Evolutionary conservation across 2,329 filamentous ascomycete species (phyloP), one percentile per base, ranked within the genome.

Genomic region (Dactylellina cionopaga): DNA sequence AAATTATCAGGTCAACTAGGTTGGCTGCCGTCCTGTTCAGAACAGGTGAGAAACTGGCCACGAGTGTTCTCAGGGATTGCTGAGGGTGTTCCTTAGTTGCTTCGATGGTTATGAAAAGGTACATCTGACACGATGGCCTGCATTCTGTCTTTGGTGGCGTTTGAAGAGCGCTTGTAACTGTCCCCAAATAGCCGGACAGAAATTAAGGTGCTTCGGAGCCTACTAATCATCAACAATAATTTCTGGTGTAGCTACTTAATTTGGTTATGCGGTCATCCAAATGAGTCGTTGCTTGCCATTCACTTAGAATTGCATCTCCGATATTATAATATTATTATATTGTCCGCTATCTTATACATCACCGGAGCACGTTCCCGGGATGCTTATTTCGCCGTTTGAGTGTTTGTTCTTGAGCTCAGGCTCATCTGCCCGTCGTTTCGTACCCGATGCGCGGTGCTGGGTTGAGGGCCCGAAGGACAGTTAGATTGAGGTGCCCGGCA

Each of bases 51-150:
- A 44, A 46, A 35, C 58, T 49, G 49, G 29, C 51, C 51, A 66
- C 43, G 51, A 51, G 51, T 31, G 49, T 24, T 44, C 46, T 19
- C 24, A 47, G 35, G 47, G 54, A 31, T 41, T 54, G 66, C 41
- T 46, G 44, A 55, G 46, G 46, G 41, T 64, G 15, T 46, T 44
- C 56, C n/a, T 56, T 31, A 7, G 29, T 49, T 54, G 49, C 41
- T 58, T 56, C 33, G n/a, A 56, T 55, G 15, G 22, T 58, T 63
- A 71, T 71, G 66, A 49, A 64, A 63, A 71, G 66, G 47, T 60
- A 60, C 63, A 52, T 68, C 63, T 68, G 63, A 68, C 46, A 54
- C 63, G 25, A 22, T 29, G 62, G 62, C 62, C 63, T 68, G 63
- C 54, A 59, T 19, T 27, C 46, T 51, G 35, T 68, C 46, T 54